Conservation (phyloP, 805 yeast genomes). For the Debaryomyces hansenii region DNA sequence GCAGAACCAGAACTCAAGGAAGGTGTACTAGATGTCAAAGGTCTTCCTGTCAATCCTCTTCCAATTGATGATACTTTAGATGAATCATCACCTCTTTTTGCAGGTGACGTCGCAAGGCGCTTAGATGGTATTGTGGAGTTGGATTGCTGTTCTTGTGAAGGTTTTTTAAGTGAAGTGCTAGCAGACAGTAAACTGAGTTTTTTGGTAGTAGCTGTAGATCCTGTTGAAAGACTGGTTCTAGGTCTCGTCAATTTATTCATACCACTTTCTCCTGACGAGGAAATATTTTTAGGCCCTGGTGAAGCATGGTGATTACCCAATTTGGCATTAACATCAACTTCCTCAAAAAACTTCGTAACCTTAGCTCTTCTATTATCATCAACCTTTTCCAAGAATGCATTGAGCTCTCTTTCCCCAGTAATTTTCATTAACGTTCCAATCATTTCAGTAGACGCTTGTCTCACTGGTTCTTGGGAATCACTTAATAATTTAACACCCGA, state of each 20-base stretch:
- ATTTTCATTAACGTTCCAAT: slow-evolving; percentile 82
- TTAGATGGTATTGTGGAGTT: slow-evolving; percentile 58
- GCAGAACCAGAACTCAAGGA: slow-evolving; percentile 5
- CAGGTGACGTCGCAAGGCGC: slow-evolving; percentile 70
- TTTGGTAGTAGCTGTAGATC: slow-evolving; percentile 8
- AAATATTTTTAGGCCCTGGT: background rate
- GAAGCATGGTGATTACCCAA: background rate
- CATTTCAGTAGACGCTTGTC: slow-evolving; percentile 74
- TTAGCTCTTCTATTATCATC: slow-evolving; percentile 74
- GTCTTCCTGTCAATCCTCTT: slow-evolving; percentile 45
- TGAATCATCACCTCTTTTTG: slow-evolving; percentile 42
- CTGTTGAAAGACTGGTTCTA: slow-evolving; percentile 2
- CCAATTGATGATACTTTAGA: slow-evolving; percentile 28
- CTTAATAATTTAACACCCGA: slow-evolving; percentile 61
- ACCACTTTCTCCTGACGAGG: background rate
- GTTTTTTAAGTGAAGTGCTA: slow-evolving; percentile 6
- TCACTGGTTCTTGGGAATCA: slow-evolving; percentile 82
- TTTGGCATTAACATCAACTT: slow-evolving; percentile 53
- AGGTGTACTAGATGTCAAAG: slow-evolving; percentile 28
- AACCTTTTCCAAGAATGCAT: slow-evolving; percentile 59
- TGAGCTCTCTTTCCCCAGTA: slow-evolving; percentile 71
- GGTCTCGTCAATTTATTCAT: slow-evolving; percentile 3
- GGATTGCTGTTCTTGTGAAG: slow-evolving; percentile 9
- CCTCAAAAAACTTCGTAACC: slow-evolving; percentile 57
- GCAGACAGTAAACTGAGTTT: slow-evolving; percentile 6